A percentile compares a stretch with the other conserved stretches of the same genome.
These are phyloP conservation scores for Argentina anserina DNA, from an alignment of 306 rosid species.

Conservation along the genomic window DNA sequence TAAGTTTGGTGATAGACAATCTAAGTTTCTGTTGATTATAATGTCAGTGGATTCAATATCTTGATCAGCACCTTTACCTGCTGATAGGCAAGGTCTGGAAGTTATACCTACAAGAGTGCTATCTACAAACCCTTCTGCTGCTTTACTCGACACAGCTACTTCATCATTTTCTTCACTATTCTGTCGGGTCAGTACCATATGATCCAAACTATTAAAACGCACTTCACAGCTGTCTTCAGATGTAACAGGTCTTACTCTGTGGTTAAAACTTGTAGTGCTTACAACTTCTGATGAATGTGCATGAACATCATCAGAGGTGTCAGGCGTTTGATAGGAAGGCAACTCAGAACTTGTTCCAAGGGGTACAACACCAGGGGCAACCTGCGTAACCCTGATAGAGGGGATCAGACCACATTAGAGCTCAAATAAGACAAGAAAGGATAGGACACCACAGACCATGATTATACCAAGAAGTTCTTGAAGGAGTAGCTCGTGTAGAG, in stretches of 20 bases:
- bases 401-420: slow-evolving; percentile 13
- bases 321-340: neutral
- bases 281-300: neutral
- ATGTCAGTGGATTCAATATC: neutral
- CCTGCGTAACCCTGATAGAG: slow-evolving; percentile 18
- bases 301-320: neutral
- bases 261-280: neutral
- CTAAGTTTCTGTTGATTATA: neutral
- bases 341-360: slow-evolving; percentile 7
- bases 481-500: slow-evolving; percentile 44
- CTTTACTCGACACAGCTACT: neutral
- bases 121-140: neutral
- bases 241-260: neutral
- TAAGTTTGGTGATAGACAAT: neutral
- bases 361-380: slow-evolving; percentile 1
- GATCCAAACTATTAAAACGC: neutral
- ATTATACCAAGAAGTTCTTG: slow-evolving; percentile 67
- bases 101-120: neutral
- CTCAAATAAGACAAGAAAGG: slow-evolving; percentile 16
- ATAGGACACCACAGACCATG: neutral
- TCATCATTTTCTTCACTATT: neutral
- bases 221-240: slow-evolving; percentile 8
- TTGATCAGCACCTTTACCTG: neutral
- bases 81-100: slow-evolving; percentile 1
- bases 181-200: neutral